Conservation (phyloP, 371 early-diverging fungal genomes). For the Chytridium lagenaria region DNA sequence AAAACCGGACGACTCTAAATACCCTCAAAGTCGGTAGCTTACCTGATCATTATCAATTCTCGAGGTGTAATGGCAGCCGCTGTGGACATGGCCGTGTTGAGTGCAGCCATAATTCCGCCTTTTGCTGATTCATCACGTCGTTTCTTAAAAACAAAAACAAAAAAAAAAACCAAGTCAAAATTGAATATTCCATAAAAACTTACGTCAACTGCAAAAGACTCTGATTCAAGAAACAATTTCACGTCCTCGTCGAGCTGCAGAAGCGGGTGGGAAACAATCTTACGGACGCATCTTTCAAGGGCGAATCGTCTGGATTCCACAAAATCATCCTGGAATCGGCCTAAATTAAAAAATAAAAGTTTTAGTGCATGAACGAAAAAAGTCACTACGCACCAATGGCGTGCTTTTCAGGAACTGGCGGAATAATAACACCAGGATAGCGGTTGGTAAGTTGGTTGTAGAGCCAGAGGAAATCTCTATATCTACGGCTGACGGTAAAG, state of each 20-base stretch:
- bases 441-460: conserved; percentile 78
- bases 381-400: conserved; percentile 64
- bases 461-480: conserved; percentile 94
- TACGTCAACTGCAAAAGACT: conserved; percentile 72
- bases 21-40: background rate
- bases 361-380: background rate
- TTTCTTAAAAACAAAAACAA: conserved; percentile 33
- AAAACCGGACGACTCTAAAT: too few species aligned
- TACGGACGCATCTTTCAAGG: conserved; percentile 80
- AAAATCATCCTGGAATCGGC: conserved; percentile 95
- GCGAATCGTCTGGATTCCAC: conserved; percentile 86
- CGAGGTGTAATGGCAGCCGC: conserved; percentile 56
- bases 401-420: conserved; percentile 94
- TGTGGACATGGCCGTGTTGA: conserved; percentile 56
- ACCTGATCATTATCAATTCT: conserved; percentile 55
- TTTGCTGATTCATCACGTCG: conserved; percentile 52
- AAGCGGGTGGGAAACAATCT: conserved; percentile 83
- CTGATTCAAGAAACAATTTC: conserved; percentile 87
- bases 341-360: conserved; percentile 41
- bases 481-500: conserved; percentile 83
- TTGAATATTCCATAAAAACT: conserved; percentile 28
- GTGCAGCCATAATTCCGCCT: conserved; percentile 62
- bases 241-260: conserved; percentile 85
- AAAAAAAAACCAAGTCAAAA: conserved; percentile 7
- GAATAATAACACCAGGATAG: conserved; percentile 91